These are phyloP conservation scores for Stellera chamaejasme DNA, from an alignment of 345 rosid genomes.

Conservation along the genomic window DNA sequence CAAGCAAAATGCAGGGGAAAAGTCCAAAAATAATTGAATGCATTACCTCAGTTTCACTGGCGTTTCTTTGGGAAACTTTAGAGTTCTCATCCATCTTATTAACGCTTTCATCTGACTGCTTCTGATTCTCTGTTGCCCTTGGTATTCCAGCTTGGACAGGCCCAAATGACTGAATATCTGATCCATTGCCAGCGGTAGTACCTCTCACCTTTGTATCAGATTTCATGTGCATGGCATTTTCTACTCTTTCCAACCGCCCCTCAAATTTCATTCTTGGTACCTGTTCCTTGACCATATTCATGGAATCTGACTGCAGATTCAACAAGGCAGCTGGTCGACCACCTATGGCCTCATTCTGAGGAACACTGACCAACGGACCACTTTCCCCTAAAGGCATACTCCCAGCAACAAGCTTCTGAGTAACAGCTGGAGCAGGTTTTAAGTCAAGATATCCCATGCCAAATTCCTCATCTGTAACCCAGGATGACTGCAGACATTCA, in stretches of 20 bases:
- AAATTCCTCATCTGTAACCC: constrained; percentile 99
- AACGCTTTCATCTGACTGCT: constrained; percentile 43
- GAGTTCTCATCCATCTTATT: constrained; percentile 41
- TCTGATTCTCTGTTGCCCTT: constrained; percentile 41
- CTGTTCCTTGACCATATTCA: constrained; percentile 54
- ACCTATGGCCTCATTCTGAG: constrained; percentile 50
- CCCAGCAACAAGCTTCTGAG: constrained; percentile 44
- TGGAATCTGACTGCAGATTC: constrained; percentile 51
- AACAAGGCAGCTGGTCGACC: constrained; percentile 29
- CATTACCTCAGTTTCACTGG: constrained; percentile 66
- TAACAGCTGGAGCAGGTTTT: constrained; percentile 58
- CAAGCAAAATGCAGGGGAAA: neutral
- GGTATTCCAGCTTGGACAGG: constrained; percentile 30
- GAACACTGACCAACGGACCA: constrained; percentile 35
- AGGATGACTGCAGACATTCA: constrained; percentile 56
- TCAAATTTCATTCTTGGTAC: constrained; percentile 56
- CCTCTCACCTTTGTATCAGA: constrained; percentile 61
- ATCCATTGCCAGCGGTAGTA: constrained; percentile 32
- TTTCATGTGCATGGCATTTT: constrained; percentile 33
- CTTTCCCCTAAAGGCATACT: constrained; percentile 33
- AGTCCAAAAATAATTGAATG: neutral
- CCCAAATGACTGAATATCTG: constrained; percentile 40
- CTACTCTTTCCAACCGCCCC: constrained; percentile 59
- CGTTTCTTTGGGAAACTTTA: constrained; percentile 39
- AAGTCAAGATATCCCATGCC: constrained; percentile 97